Conservation (phyloP, 202 grass and related monocot species). For the Bolboschoenoplectus hybrid region DNA sequence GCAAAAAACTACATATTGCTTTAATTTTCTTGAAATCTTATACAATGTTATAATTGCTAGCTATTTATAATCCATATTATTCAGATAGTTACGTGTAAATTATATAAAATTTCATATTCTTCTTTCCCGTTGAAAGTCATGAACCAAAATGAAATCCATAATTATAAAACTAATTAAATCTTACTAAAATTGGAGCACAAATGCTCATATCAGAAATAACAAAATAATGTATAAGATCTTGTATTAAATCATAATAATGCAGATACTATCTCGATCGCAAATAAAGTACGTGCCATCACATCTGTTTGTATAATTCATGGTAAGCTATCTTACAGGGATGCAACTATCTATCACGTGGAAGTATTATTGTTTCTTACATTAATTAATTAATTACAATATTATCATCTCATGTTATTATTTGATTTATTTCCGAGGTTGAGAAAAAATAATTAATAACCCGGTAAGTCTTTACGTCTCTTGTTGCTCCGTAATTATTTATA, state of each 20-base stretch:
- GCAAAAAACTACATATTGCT: background rate
- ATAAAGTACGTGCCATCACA: background rate
- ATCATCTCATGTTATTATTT: background rate
- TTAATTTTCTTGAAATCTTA: background rate
- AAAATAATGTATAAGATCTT: background rate
- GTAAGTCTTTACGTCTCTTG: no score
- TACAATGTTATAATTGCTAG: background rate
- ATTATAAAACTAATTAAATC: background rate
- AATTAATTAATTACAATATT: background rate
- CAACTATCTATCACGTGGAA: conserved; percentile 8
- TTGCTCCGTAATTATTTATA: no score
- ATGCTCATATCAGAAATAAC: background rate
- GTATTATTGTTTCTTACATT: background rate
- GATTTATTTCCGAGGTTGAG: background rate
- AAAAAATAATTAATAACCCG: background rate
- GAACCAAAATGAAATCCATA: background rate
- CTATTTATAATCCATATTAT: background rate
- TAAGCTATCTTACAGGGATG: conserved; percentile 3
- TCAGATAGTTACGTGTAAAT: background rate
- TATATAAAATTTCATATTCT: background rate
- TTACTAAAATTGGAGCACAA: background rate
- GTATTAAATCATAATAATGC: conserved; percentile 10
- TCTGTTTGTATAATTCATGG: background rate
- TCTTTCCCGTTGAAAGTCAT: background rate
- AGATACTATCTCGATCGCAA: background rate